A percentile compares a stretch with the other conserved stretches of the same genome.
Conservation (phyloP, 768 basidiomycete genomes). For the Ramaria rubella region DNA sequence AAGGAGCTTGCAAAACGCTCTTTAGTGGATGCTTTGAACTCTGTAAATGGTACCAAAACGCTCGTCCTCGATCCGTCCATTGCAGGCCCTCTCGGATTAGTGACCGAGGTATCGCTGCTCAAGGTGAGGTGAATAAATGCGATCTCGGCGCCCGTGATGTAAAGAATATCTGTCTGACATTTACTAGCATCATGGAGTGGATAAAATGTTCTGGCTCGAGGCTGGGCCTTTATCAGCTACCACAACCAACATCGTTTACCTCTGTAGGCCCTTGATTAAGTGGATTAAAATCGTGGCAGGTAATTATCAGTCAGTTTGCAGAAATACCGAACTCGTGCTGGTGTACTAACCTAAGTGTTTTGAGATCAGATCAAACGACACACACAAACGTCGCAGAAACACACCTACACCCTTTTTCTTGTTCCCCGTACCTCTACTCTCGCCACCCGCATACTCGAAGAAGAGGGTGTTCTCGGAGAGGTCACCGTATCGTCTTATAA, state of each 20-base stretch:
- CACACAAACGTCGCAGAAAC: slow-evolving; percentile 48
- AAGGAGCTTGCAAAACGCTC: slow-evolving; percentile 75
- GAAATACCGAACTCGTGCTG: slow-evolving; percentile 11
- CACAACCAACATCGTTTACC: slow-evolving; percentile 87
- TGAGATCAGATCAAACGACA: slow-evolving; percentile 90
- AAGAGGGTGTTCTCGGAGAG: slow-evolving; percentile 98
- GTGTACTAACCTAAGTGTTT: slow-evolving; percentile 19
- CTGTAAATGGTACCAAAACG: slow-evolving; percentile 91
- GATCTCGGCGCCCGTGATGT: slow-evolving; percentile 10
- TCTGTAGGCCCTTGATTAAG: slow-evolving; percentile 82
- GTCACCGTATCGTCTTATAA: slow-evolving; percentile 81
- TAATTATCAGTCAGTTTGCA: slow-evolving; percentile 33
- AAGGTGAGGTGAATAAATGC: slow-evolving; percentile 50
- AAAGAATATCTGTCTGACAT: neutral
- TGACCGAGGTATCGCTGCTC: slow-evolving; percentile 89
- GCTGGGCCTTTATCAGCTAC: slow-evolving; percentile 73
- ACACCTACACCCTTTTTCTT: slow-evolving; percentile 80
- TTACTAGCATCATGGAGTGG: slow-evolving; percentile 89
- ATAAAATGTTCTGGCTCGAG: slow-evolving; percentile 99
- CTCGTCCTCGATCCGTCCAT: slow-evolving; percentile 86
- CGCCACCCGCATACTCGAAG: slow-evolving; percentile 80
- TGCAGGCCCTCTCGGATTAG: slow-evolving; percentile 86
- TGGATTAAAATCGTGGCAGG: slow-evolving; percentile 89
- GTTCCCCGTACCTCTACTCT: slow-evolving; percentile 85
- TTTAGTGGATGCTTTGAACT: slow-evolving; percentile 81